Evolutionary conservation across 257 asterid species (phyloP).

Genomic region (Solanum medicagineum): DNA sequence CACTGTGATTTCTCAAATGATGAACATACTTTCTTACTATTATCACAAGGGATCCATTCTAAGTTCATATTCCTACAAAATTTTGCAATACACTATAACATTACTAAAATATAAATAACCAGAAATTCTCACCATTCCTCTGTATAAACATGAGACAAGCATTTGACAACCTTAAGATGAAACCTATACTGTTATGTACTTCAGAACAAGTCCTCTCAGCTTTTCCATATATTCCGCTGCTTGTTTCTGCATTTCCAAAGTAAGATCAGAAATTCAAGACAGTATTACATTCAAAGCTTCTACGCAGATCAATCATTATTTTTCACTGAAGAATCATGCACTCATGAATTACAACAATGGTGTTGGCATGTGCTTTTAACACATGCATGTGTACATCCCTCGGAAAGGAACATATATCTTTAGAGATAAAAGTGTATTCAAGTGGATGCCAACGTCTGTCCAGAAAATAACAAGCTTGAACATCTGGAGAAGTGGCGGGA

Average conservation of each 20-base stretch:
- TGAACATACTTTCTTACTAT: background rate
- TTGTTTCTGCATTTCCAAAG: constrained; percentile 36
- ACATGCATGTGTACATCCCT: background rate
- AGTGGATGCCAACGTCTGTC: background rate
- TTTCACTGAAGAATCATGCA: too few relatives aligned
- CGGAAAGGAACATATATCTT: background rate
- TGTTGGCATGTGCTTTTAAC: background rate
- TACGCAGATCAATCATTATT: background rate
- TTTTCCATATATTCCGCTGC: constrained; percentile 83
- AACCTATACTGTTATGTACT: constrained; percentile 63
- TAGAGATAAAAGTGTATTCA: background rate
- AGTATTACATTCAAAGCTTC: background rate
- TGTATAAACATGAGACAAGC: background rate
- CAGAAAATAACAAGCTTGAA: background rate
- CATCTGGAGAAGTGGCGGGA: background rate
- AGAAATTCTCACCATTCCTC: background rate
- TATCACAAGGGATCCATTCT: background rate
- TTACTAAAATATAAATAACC: background rate
- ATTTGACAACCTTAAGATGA: background rate
- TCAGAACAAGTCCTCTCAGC: constrained; percentile 64
- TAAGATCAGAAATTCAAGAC: background rate
- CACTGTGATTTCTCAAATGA: background rate
- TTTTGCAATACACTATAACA: background rate
- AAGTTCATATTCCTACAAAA: background rate
- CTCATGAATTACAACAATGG: background rate